Base-by-base conservation (phyloP, 148 eudicot species). In the Vaccinium myrtillus region DNA sequence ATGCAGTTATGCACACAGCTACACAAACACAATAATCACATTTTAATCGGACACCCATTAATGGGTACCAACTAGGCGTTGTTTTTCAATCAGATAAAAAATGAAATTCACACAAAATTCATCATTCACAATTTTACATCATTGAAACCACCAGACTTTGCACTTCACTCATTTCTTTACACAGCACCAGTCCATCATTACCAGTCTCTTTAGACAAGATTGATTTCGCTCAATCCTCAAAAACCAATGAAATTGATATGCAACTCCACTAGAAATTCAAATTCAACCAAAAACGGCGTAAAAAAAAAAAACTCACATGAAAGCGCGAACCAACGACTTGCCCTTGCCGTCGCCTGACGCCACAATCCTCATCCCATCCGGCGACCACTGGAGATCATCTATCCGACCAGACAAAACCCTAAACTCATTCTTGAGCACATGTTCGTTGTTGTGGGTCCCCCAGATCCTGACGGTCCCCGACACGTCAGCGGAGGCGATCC, bases 281-380 rank as follows among this genome's bases (percentile, higher is more conserved):
- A 12, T 18, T 43, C 2, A 16, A 46, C 18, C 75, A 25, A 54
- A 36, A 2, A 6, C 43, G 32, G 4, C 27, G 1, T 1, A 75
- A 48, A 9, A 55, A 43, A 39, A 32, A 5, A 67, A n/a, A 21
- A 85, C 98, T 81, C 81, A 97, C 99, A 97, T 95, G 85, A 97
- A 95, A 77, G 99, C 98, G 30, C 99, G 87, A 51, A 97, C 98
- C 21, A 97, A 87, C 0, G 98, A 90, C 84, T 92, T 97, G 56
- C 99, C 98, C 89, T 97, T 97, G 76, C 96, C 96, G 61, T 97
- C 99, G 67, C 99, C 99, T 6, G 92, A 95, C 5, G 98, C 99
- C 9, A 97, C 99, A 77, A 97, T 97, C 46, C 99, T 87, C 78
- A 91, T 50, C 46, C 89, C 90, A 88, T 97, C 99, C 27, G 96